Evolutionary conservation across 75 land plant species (phyloP).

Genomic region (Gnetum montanum): DNA sequence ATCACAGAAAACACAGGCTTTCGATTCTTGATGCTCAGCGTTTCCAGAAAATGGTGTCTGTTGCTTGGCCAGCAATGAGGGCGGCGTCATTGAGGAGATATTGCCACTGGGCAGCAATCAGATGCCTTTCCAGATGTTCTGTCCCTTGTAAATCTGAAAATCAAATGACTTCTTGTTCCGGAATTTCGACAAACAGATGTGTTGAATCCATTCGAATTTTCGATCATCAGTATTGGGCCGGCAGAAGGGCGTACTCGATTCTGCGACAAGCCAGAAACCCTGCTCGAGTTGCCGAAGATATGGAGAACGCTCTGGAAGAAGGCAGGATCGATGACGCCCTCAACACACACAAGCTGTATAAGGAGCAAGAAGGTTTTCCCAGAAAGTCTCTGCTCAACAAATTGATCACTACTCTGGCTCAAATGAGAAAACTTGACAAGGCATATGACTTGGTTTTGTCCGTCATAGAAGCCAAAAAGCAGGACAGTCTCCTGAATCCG

Average conservation of each 20-base stretch:
- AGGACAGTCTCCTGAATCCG: conserved; percentile 26
- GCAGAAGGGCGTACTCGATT: conserved; percentile 14
- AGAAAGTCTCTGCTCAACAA: conserved; percentile 42
- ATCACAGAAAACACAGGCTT: too few species aligned
- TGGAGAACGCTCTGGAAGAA: conserved; percentile 17
- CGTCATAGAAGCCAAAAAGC: conserved; percentile 21
- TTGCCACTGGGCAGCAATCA: too few species aligned
- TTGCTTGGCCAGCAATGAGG: too few species aligned
- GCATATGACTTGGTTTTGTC: conserved; percentile 32
- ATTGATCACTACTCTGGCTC: conserved; percentile 25
- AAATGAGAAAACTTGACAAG: conserved; percentile 46
- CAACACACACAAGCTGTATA: conserved; percentile 30
- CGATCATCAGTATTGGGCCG: too few species aligned
- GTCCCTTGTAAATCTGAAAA: too few species aligned
- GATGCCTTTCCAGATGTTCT: too few species aligned
- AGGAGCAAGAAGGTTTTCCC: conserved; percentile 48
- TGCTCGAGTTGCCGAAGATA: conserved; percentile 23
- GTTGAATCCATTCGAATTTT: too few species aligned
- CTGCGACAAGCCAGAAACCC: conserved; percentile 55
- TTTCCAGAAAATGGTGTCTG: too few species aligned
- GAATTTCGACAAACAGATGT: too few species aligned
- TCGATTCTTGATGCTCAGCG: too few species aligned
- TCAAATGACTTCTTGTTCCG: too few species aligned
- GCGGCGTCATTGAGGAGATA: too few species aligned
- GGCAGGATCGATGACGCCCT: conserved; percentile 2